Evolutionary conservation across 352 stramenopile species (phyloP), one percentile per base, ranked within the genome.

Genomic region (Globisporangium carolinianum): DNA sequence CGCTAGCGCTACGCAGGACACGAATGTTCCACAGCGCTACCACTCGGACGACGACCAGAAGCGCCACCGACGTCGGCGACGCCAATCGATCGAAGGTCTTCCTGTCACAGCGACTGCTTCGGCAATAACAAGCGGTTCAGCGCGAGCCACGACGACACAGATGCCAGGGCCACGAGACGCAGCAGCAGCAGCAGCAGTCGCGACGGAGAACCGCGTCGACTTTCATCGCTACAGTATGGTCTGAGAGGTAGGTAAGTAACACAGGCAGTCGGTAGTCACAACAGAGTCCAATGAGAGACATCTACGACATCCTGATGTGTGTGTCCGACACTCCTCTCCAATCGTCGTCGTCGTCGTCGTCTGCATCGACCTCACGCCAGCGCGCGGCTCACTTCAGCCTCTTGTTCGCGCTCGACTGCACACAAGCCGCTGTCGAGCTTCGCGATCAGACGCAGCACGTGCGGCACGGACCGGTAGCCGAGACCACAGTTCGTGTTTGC

Each of bases 401-500:
- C n/a, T 15, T 65, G 66, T 51, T 89, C 79, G 8, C 24, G 12
- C 7, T 75, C 76, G 11, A 86, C 67, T 0, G 58, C 41, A 14
- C 50, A 15, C 6, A 89, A 59, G 0, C 69, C 70, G 3, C 64
- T 12, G 37, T 86, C 62, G 51, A 89, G 57, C 41, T 78, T 79
- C 36, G 51, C 52, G 8, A 85, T 77, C 61, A 87, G 66, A 15
- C 80, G 80, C 53, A 86, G 52, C 32, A 87, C 72, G 54, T 88
- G 80, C 6, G 77, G 70, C 32, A 87, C 57, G 0, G 77, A 88
- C 37, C 80, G 75, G 52, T 90, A 90, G 9, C 73, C 80, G 51
- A 90, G 80, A 6, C 80, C 77, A 56, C 77, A 90, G 65, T 90
- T 90, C 53, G 63, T 69, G 8, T 83, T 76, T 12, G 41, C n/a